A percentile compares a stretch with the other conserved stretches of the same genome.
phyloP scores from a whole-genome alignment of 176 grass and related monocot genomes.

The Eleusine indica region DNA sequence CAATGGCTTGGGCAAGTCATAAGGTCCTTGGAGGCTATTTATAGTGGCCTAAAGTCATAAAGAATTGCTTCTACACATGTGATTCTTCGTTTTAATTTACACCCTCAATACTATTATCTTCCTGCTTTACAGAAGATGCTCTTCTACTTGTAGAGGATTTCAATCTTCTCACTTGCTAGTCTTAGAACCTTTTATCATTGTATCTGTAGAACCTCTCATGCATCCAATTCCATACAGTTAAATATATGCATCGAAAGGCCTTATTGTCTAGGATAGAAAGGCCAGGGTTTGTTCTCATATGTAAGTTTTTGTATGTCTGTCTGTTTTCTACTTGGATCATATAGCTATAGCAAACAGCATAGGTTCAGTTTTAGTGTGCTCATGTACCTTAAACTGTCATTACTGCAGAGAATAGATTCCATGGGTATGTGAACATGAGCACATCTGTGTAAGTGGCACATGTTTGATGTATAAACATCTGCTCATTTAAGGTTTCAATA shows the following conservation, averaged over 20 bases:
- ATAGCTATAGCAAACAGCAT: neutral
- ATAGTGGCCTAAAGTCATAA: slow-evolving; percentile 29
- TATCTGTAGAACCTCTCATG: slow-evolving; percentile 8
- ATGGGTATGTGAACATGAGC: slow-evolving; percentile 30
- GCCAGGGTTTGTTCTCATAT: neutral
- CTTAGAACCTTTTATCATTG: slow-evolving; percentile 25
- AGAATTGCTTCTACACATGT: slow-evolving; percentile 14
- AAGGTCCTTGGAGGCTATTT: slow-evolving; percentile 37
- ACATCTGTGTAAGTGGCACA: neutral
- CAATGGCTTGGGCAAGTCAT: slow-evolving; percentile 32
- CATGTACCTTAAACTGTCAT: neutral
- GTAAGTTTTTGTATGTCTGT: no score
- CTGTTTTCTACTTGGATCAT: neutral
- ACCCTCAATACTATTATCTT: slow-evolving; percentile 6
- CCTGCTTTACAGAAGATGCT: slow-evolving; percentile 35
- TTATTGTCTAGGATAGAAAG: neutral
- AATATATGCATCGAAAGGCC: neutral
- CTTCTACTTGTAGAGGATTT: slow-evolving; percentile 49
- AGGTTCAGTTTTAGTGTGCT: neutral
- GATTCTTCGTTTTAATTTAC: slow-evolving; percentile 23
- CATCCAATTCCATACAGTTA: neutral
- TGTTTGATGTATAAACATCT: neutral
- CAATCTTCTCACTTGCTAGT: slow-evolving; percentile 1
- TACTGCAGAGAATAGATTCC: slow-evolving; percentile 35
- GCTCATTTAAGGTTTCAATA: slow-evolving; percentile 1